Base-by-base conservation (phyloP, 1,284 basidiomycete species). In the Malassezia globosa region DNA sequence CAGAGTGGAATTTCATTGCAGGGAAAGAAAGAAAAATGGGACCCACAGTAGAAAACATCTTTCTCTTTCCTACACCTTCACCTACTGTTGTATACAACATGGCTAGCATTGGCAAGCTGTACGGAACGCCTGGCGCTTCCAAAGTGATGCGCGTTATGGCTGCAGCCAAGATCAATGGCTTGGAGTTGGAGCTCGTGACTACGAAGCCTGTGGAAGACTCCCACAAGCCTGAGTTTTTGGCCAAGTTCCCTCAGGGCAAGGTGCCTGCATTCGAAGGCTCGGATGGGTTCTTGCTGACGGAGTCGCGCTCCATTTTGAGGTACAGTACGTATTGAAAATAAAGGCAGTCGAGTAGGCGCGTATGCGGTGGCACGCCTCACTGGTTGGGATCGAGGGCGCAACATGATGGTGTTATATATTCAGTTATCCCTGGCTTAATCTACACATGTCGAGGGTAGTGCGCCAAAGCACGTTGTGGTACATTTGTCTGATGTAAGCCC, bases 311-410 rank as follows among this genome's bases (percentile, higher is more conserved):
- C 51, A 88, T 96, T 72, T 82, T 85, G 44, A 82, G 81, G 59
- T 90, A 94, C 76, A 66, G 90, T 95, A 75, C 81, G 89, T 83
- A 37, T 89, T 92, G 76, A 66, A n/a, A 18, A 3, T 25, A 5
- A 21, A 22, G 23, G 23, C 37, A 88, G 94, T 75, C 81, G 87
- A 82, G n/a, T 18, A 23, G 24, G 23, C 29, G 35, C 19, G 4
- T n/a, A n/a, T n/a, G n/a, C n/a, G n/a, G n/a, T n/a, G n/a, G n/a
- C n/a, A n/a, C n/a, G n/a, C n/a, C n/a, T n/a, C n/a, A n/a, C n/a
- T n/a, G n/a, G n/a, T n/a, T n/a, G n/a, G 29, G 29, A 11, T 31
- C n/a, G n/a, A 11, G 19, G 39, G 38, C 7, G 25, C 41, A 72
- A 64, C 73, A 76, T 73, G 75, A 76, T 72, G 62, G 62, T 63